These are phyloP conservation scores for Fusarium sp. DNA, from an alignment of 2,329 filamentous ascomycete species.

Conservation along the genomic window DNA sequence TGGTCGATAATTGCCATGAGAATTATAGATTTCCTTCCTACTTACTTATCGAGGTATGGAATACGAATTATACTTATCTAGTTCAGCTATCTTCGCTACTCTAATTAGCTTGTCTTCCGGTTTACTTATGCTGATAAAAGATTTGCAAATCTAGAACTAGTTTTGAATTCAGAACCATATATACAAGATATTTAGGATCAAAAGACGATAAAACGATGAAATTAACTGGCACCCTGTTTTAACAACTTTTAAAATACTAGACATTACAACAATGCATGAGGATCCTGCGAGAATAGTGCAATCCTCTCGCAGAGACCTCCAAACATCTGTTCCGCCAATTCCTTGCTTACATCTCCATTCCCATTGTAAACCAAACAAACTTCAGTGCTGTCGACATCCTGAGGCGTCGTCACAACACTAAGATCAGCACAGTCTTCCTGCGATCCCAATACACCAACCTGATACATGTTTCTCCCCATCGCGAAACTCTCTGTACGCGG, in stretches of 20 bases:
- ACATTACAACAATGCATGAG: not conserved
- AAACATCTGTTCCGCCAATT: constrained; percentile 15
- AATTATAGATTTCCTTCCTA: too few relatives aligned
- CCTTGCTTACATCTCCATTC: not conserved
- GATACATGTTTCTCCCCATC: constrained; percentile 30
- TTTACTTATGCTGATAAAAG: too few relatives aligned
- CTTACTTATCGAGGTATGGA: too few relatives aligned
- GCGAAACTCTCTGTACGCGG: constrained; percentile 1
- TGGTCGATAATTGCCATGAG: too few relatives aligned
- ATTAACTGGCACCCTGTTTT: accelerated
- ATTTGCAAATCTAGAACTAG: not conserved
- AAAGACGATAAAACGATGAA: accelerated
- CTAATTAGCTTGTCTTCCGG: too few relatives aligned
- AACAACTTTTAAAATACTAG: accelerated
- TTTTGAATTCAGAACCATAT: too few relatives aligned
- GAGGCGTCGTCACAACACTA: constrained; percentile 37
- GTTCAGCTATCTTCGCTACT: too few relatives aligned
- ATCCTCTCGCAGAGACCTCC: constrained; percentile 18
- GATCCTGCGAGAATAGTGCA: constrained; percentile 7
- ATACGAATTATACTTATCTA: too few relatives aligned
- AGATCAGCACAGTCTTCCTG: constrained; percentile 36
- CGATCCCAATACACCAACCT: constrained; percentile 28
- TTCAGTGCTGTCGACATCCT: constrained; percentile 10
- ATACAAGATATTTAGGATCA: accelerated
- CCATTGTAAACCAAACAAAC: constrained; percentile 32